These are phyloP conservation scores for Penicillium thymicola DNA, from an alignment of 2,329 filamentous ascomycete genomes.

Conservation along the genomic window DNA sequence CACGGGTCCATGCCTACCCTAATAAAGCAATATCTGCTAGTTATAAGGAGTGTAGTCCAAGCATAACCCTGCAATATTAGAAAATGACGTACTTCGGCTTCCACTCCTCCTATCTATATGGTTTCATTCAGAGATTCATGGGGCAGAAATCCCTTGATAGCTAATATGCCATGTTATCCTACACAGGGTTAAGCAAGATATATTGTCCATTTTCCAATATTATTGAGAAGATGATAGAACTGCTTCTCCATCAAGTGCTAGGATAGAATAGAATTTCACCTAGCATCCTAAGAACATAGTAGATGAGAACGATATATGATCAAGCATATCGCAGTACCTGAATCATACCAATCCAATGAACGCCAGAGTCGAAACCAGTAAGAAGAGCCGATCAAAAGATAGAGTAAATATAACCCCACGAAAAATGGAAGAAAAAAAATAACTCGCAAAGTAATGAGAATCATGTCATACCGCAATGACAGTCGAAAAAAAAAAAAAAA, in stretches of 20 bases:
- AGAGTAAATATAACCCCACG: conserved; percentile 14
- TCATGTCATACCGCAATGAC: conserved; percentile 12
- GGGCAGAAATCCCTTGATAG: not conserved
- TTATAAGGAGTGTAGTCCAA: not conserved
- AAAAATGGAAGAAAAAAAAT: not conserved
- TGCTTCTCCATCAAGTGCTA: not conserved
- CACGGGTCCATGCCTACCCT: not conserved
- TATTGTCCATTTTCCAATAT: conserved; percentile 1
- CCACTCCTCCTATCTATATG: not conserved
- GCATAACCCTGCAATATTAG: not conserved
- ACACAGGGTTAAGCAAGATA: not conserved
- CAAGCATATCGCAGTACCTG: conserved; percentile 11
- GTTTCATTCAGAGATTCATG: not conserved
- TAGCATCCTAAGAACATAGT: not conserved
- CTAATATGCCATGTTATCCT: not conserved
- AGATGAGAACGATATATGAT: conserved; percentile 11
- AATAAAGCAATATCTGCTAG: not conserved
- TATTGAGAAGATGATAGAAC: not conserved
- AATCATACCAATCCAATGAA: conserved; percentile 16
- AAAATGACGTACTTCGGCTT: not conserved
- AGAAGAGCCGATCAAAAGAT: conserved; percentile 1
- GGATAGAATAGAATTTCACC: not conserved
- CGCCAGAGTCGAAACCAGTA: conserved; percentile 16
- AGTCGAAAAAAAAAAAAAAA: not conserved
- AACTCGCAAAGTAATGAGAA: conserved; percentile 8